These are phyloP conservation scores for Pezicula carpinea DNA, from an alignment of 2,329 filamentous ascomycete genomes.

Conservation along the genomic window DNA sequence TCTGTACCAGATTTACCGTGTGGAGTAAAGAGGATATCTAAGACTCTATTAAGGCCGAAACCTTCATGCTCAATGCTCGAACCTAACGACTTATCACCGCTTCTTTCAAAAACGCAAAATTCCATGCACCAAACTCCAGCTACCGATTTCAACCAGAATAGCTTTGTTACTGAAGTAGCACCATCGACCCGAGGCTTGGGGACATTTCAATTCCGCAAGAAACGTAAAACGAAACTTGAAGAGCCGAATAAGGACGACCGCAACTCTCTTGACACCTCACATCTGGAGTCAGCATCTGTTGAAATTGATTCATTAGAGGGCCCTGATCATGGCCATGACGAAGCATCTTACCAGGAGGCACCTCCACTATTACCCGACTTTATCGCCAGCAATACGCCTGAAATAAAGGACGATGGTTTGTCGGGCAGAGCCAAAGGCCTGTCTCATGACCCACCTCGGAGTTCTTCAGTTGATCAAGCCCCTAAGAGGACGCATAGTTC, in stretches of 20 bases:
- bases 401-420: too few species aligned
- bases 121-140: background rate
- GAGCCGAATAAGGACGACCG: background rate
- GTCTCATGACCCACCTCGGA: too few species aligned
- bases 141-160: conserved; percentile 6
- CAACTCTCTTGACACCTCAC: too few species aligned
- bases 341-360: too few species aligned
- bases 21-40: background rate
- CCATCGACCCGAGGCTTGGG: conserved; percentile 26
- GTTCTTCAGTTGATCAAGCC: too few species aligned
- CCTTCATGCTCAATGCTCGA: conserved; percentile 4
- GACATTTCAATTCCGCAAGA: conserved; percentile 24
- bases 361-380: too few species aligned
- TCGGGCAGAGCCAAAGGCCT: too few species aligned
- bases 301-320: too few species aligned
- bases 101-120: background rate
- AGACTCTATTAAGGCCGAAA: background rate
- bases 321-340: too few species aligned
- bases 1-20: background rate
- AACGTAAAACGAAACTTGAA: conserved; percentile 5
- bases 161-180: conserved; percentile 25
- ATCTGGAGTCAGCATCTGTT: background rate
- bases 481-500: too few species aligned
- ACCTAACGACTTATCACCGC: conserved; percentile 5
- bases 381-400: too few species aligned